These are phyloP conservation scores for Aulographum hederae DNA, from an alignment of 2,329 filamentous ascomycete species.

Conservation along the genomic window DNA sequence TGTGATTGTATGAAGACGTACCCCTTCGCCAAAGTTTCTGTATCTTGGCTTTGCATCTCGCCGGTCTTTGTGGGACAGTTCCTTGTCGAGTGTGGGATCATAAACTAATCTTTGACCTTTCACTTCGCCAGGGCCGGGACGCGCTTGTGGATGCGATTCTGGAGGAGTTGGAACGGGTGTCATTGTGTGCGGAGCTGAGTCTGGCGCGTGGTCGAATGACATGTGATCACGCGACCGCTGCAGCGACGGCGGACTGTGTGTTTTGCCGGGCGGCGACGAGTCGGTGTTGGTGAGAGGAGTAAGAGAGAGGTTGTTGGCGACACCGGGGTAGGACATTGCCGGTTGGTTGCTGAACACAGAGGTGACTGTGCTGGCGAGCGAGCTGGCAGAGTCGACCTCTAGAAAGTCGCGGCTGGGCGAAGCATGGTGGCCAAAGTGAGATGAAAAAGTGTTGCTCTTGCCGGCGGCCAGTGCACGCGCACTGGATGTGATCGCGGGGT, in stretches of 20 bases:
- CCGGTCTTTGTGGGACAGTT: conserved; percentile 36
- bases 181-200: conserved; percentile 28
- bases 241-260: conserved; percentile 31
- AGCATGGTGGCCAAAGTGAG: too few relatives aligned
- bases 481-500: too few relatives aligned
- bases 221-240: conserved; percentile 19
- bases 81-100: conserved; percentile 44
- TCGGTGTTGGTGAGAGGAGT: conserved; percentile 50
- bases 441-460: too few relatives aligned
- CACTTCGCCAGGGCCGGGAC: conserved; percentile 29
- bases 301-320: conserved; percentile 31
- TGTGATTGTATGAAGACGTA: conserved; percentile 16
- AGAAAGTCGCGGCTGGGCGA: conserved; percentile 45
- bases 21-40: conserved; percentile 29
- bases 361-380: conserved; percentile 49
- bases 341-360: conserved; percentile 45
- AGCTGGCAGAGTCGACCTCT: conserved; percentile 57
- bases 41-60: conserved; percentile 31
- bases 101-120: conserved; percentile 42
- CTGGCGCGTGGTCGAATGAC: conserved; percentile 5
- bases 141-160: conserved; percentile 26
- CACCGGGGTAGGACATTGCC: conserved; percentile 34
- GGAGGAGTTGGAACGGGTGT: conserved; percentile 24
- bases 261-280: conserved; percentile 42
- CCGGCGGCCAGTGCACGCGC: too few relatives aligned